Base-by-base conservation (phyloP, 2,329 filamentous ascomycete genomes). In the Monosporascus sp. region DNA sequence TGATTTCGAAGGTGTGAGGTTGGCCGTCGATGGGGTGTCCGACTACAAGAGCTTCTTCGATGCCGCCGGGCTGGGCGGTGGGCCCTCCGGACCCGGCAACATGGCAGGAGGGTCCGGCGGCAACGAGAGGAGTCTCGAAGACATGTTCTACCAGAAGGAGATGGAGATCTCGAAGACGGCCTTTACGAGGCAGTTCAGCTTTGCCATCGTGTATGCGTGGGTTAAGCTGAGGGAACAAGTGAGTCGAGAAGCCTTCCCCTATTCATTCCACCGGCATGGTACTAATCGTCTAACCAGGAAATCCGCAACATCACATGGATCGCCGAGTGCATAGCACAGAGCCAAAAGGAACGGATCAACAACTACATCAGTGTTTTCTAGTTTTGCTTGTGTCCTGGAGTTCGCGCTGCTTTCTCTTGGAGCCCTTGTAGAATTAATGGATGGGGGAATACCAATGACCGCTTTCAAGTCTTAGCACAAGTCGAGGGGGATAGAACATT, bases 251-350 rank as follows among this genome's bases (percentile, higher is more conserved):
- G n/a, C 35, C 24, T 46, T 27, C 17, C 17, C 38, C 36, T 14
- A 38, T 38, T 8, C 6, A 17, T 7, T 15, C 9, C 8, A 31
- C 27, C 18, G 7, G 9, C 17, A 24, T 31, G n/a, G 15, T 22
- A 41, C 51, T 59, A 58, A 59, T 59, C 49, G 39, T 50, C 51
- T 68, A 75, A 20, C 7, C 57, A 97, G 92, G 94, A 99, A 88
- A 97, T 97, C 65, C 89, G 94, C 61, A 99, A 99, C 74, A 96
- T 99, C 67, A 97, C 94, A 50, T 99, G 94, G 94, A 99, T 99
- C 72, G 88, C 94, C 22, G 94, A 99, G 74, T 99, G 94, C 76
- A 99, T 99, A 81, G 94, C 94, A 52, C 94, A 99, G 76, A 97
- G 96, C 78, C 94, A 99, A 75, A 99, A 99, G 78, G 94, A 99